A percentile compares a stretch with the other conserved stretches of the same genome.
These are phyloP conservation scores for Avena eriantha DNA, from an alignment of 176 grass and related monocot genomes.

Conservation along the genomic window DNA sequence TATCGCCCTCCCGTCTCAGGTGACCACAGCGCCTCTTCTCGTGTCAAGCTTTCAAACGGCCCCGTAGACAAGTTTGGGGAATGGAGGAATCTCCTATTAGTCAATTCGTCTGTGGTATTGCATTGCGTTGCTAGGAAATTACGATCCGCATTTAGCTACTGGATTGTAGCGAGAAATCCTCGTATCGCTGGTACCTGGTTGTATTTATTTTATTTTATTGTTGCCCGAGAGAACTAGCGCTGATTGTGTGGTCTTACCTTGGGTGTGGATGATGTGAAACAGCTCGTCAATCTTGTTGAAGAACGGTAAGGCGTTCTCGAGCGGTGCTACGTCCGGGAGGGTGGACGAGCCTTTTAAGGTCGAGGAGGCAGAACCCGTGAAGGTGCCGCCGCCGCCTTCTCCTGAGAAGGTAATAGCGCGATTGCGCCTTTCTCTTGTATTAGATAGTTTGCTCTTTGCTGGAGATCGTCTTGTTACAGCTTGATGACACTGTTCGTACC, in stretches of 20 bases:
- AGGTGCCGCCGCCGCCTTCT: constrained; percentile 51
- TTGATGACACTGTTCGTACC: background rate
- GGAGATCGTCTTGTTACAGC: background rate
- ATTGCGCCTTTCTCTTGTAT: constrained; percentile 15
- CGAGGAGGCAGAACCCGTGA: constrained; percentile 76
- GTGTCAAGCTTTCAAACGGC: background rate
- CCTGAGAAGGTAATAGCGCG: constrained; percentile 63
- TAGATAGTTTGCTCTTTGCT: background rate
- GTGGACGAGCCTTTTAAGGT: constrained; percentile 80
- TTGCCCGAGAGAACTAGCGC: background rate
- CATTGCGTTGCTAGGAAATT: background rate
- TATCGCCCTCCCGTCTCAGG: constrained; percentile 51
- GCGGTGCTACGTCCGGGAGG: constrained; percentile 43
- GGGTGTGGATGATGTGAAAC: background rate
- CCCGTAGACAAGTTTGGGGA: background rate
- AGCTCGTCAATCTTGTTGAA: constrained; percentile 53
- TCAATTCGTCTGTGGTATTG: background rate
- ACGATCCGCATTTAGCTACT: background rate
- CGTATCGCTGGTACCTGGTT: background rate
- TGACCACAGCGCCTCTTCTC: background rate
- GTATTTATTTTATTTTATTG: background rate
- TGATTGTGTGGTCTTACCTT: constrained; percentile 12
- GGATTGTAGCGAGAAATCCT: background rate
- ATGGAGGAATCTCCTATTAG: background rate
- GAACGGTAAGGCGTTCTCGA: constrained; percentile 59